These are phyloP conservation scores for Naganishia onofrii DNA, from an alignment of 768 basidiomycete species.

Conservation along the genomic window DNA sequence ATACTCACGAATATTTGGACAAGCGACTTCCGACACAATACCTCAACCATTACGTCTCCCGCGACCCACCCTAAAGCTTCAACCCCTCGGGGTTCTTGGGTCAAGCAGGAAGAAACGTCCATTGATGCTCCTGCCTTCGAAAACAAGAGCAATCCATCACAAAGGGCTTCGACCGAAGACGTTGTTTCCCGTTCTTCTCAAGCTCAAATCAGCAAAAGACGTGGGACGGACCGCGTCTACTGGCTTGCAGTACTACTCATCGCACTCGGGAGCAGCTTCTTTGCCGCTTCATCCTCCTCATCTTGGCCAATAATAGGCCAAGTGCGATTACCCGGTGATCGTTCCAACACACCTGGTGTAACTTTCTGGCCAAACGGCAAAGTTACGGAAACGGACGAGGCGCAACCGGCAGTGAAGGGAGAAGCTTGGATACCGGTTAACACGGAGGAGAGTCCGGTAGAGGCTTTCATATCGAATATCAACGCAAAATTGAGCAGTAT, in stretches of 20 bases:
- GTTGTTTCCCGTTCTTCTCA: not conserved
- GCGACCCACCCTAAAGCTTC: not conserved
- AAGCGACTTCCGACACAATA: too few species aligned
- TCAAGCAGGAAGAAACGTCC: constrained; percentile 10
- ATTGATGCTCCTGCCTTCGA: not conserved
- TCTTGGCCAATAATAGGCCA: constrained; percentile 11
- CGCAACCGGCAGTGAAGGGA: not conserved
- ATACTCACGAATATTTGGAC: not conserved
- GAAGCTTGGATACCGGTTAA: not conserved
- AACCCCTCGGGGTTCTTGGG: constrained; percentile 15
- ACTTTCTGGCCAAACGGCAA: constrained; percentile 4
- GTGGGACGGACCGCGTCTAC: constrained; percentile 1
- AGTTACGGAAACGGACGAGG: not conserved
- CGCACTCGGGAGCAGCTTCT: constrained; percentile 10
- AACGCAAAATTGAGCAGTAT: constrained; percentile 24
- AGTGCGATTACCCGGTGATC: not conserved
- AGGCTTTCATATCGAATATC: constrained; percentile 20
- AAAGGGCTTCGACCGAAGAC: not conserved
- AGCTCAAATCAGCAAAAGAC: not conserved
- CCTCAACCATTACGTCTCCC: constrained; percentile 18
- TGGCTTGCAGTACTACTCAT: constrained; percentile 8
- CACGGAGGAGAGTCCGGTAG: constrained; percentile 14
- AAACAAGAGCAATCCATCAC: not conserved
- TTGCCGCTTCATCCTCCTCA: constrained; percentile 10
- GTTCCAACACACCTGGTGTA: not conserved